These are phyloP conservation scores for Nepenthes gracilis DNA, from an alignment of 148 eudicot genomes.

Conservation along the genomic window DNA sequence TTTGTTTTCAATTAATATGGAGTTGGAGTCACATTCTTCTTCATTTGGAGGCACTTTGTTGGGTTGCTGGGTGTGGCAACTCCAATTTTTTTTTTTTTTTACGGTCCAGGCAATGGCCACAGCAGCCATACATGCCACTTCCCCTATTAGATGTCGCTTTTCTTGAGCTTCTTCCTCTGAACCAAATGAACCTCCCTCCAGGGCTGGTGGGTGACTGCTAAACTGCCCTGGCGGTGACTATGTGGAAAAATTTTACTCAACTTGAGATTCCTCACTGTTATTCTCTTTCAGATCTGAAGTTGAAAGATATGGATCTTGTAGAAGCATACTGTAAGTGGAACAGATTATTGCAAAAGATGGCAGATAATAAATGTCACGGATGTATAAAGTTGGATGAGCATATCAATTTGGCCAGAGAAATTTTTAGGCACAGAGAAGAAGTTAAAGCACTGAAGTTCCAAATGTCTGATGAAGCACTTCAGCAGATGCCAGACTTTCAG, in stretches of 20 bases:
- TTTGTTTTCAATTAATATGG: no score
- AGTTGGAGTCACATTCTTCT: no score
- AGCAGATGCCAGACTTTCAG: slow-evolving; percentile 97
- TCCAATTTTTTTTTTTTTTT: no score
- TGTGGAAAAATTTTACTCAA: no score
- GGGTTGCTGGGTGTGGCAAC: no score
- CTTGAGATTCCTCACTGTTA: neutral
- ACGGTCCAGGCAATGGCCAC: no score
- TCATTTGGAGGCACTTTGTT: no score
- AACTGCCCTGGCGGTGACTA: neutral
- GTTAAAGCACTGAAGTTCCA: slow-evolving; percentile 64
- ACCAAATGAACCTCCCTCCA: neutral
- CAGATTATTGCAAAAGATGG: slow-evolving; percentile 59
- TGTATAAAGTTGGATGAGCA: slow-evolving; percentile 87
- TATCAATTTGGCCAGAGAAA: slow-evolving; percentile 53
- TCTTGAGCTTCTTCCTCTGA: no score
- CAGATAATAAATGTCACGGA: slow-evolving; percentile 86
- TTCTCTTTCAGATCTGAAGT: slow-evolving; percentile 66
- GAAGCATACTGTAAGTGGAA: slow-evolving; percentile 56
- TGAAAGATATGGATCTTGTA: slow-evolving; percentile 58
- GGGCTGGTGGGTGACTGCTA: neutral
- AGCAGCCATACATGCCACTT: no score
- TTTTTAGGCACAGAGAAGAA: slow-evolving; percentile 57
- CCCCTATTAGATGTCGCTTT: no score
- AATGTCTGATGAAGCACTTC: slow-evolving; percentile 99